Evolutionary conservation across 129 eudicot genomes (phyloP).

Genomic region (Flaveria bidentis): DNA sequence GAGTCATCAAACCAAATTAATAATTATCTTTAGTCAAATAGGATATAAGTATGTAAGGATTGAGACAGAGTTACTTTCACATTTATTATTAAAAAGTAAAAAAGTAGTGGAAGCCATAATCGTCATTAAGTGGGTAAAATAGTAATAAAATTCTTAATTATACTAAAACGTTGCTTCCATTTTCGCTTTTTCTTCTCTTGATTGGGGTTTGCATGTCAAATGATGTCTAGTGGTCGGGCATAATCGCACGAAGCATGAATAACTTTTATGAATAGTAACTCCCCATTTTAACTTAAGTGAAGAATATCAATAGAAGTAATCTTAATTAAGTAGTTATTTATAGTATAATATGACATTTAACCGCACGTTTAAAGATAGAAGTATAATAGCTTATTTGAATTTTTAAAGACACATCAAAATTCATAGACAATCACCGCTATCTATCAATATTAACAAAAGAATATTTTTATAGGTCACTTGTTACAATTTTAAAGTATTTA

Average conservation of each 20-base stretch:
- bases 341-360: too few relatives aligned
- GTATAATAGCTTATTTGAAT: too few relatives aligned
- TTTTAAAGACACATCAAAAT: too few relatives aligned
- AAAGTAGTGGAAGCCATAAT: conserved; percentile 25
- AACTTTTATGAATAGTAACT: background rate
- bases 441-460: too few relatives aligned
- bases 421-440: too few relatives aligned
- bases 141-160: conserved; percentile 11
- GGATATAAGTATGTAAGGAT: background rate
- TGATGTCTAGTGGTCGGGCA: conserved; percentile 37
- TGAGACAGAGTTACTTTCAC: background rate
- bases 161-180: conserved; percentile 13
- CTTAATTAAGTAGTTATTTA: too few relatives aligned
- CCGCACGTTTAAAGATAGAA: background rate
- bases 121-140: conserved; percentile 8
- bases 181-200: background rate
- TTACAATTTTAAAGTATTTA: too few relatives aligned
- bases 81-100: background rate
- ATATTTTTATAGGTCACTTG: too few relatives aligned
- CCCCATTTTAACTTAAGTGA: background rate
- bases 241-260: conserved; percentile 17
- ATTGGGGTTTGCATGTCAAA: conserved; percentile 30
- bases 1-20: background rate
- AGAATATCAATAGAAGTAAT: background rate
- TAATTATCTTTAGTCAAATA: background rate